These are phyloP conservation scores for Blastomyces emzantsi DNA, from an alignment of 2,329 filamentous ascomycete genomes.

Conservation along the genomic window DNA sequence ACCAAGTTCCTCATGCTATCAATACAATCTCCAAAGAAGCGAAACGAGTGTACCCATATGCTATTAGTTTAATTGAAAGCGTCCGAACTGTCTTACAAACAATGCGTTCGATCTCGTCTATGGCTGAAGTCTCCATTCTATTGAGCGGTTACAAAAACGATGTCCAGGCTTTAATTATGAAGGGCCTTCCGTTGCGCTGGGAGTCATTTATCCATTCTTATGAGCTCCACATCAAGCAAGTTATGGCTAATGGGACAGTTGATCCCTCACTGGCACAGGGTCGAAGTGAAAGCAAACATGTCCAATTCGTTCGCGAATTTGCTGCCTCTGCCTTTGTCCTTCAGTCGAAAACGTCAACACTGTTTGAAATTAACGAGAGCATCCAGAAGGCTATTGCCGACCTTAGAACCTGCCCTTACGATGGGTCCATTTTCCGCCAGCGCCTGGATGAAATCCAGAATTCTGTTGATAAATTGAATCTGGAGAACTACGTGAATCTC, in stretches of 20 bases:
- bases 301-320: slow-evolving; percentile 93
- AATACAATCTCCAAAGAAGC: slow-evolving; percentile 96
- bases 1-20: slow-evolving; percentile 85
- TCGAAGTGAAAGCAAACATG: slow-evolving; percentile 77
- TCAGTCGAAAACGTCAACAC: slow-evolving; percentile 73
- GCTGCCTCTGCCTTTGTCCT: slow-evolving; percentile 77
- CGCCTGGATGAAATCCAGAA: slow-evolving; percentile 80
- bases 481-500: slow-evolving; percentile 93
- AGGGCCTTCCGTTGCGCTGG: slow-evolving; percentile 87
- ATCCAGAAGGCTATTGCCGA: slow-evolving; percentile 75
- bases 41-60: slow-evolving; percentile 96
- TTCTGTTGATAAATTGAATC: slow-evolving; percentile 88
- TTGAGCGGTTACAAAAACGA: slow-evolving; percentile 89
- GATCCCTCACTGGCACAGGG: slow-evolving; percentile 48
- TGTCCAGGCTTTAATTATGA: slow-evolving; percentile 70
- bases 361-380: slow-evolving; percentile 70
- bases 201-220: slow-evolving; percentile 97
- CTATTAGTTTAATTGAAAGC: slow-evolving; percentile 97
- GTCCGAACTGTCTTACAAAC: slow-evolving; percentile 91
- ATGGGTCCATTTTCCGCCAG: slow-evolving; percentile 65
- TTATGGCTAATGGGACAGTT: slow-evolving; percentile 50
- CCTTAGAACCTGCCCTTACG: slow-evolving; percentile 75
- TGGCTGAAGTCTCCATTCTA: slow-evolving; percentile 80
- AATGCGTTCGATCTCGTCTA: slow-evolving; percentile 68
- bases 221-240: slow-evolving; percentile 70